phyloP scores from a whole-genome alignment of 2,329 filamentous ascomycete species.

The Colletotrichum tropicale region DNA sequence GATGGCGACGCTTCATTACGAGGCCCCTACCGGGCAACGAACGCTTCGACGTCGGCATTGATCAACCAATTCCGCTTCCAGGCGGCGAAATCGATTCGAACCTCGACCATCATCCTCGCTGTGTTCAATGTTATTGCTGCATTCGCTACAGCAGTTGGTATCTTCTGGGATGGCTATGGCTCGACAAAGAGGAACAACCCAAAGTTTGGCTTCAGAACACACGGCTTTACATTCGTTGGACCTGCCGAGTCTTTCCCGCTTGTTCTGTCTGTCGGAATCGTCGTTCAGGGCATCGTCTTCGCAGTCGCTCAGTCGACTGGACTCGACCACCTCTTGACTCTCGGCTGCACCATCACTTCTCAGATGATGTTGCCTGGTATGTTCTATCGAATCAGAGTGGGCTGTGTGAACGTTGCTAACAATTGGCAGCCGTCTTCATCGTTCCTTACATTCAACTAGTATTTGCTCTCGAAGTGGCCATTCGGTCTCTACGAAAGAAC shows the following conservation, averaged over 20 bases:
- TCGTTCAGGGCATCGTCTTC: slow-evolving; percentile 63
- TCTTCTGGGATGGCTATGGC: slow-evolving; percentile 61
- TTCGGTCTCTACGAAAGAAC: slow-evolving; percentile 57
- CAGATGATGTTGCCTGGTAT: slow-evolving; percentile 66
- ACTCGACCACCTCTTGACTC: slow-evolving; percentile 52
- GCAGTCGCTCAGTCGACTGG: slow-evolving; percentile 61
- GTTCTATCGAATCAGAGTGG: slow-evolving; percentile 15
- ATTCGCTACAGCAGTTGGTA: slow-evolving; percentile 58
- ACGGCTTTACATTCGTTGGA: slow-evolving; percentile 47
- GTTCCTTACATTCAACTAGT: slow-evolving; percentile 69
- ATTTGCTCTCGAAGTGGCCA: slow-evolving; percentile 66
- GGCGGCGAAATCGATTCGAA: slow-evolving; percentile 61
- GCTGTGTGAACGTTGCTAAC: slow-evolving; percentile 26
- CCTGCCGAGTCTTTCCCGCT: slow-evolving; percentile 59
- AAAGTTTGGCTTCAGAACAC: slow-evolving; percentile 43
- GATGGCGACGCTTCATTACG: slow-evolving; percentile 28
- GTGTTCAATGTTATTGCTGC: slow-evolving; percentile 65
- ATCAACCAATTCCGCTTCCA: slow-evolving; percentile 58
- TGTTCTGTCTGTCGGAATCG: slow-evolving; percentile 60
- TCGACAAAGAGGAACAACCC: slow-evolving; percentile 44
- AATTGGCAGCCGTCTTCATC: slow-evolving; percentile 63
- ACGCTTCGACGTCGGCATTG: slow-evolving; percentile 46
- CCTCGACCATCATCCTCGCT: slow-evolving; percentile 65
- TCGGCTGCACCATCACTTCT: slow-evolving; percentile 58
- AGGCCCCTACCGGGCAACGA: slow-evolving; percentile 28